Evolutionary conservation across 257 asterid species (phyloP).

Genomic region (Solanum sparsipilum): DNA sequence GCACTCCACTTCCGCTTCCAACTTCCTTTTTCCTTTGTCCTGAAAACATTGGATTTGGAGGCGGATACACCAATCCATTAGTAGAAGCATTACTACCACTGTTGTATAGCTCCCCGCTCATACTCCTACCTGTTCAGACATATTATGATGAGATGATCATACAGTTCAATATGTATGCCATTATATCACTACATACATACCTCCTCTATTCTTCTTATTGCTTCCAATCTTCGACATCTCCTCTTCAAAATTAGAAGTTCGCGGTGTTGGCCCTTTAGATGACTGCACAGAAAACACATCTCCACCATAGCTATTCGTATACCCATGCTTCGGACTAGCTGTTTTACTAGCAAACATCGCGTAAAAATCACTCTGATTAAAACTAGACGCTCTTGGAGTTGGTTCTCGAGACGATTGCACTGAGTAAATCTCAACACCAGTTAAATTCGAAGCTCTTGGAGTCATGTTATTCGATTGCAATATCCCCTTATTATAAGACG

Average conservation of each 20-base stretch:
- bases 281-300: conserved; percentile 68
- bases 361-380: conserved; percentile 74
- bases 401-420: conserved; percentile 85
- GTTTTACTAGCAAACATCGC: conserved; percentile 74
- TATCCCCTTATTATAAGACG: conserved; percentile 34
- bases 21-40: conserved; percentile 55
- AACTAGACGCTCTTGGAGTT: conserved; percentile 78
- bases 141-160: background rate
- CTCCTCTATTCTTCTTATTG: conserved; percentile 13
- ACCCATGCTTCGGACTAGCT: conserved; percentile 78
- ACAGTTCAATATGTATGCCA: background rate
- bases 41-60: conserved; percentile 71
- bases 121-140: conserved; percentile 33
- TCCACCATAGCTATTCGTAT: conserved; percentile 46
- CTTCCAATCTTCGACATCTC: conserved; percentile 56
- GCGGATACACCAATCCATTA: conserved; percentile 33
- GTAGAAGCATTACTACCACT: background rate
- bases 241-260: conserved; percentile 83
- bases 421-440: conserved; percentile 86
- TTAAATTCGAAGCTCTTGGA: conserved; percentile 70
- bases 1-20: conserved; percentile 4
- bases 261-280: conserved; percentile 71
- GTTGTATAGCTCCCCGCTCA: conserved; percentile 65
- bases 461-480: conserved; percentile 41
- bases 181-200: background rate